phyloP scores from a whole-genome alignment of 179 eudicot species.

The Corrigiola litoralis region DNA sequence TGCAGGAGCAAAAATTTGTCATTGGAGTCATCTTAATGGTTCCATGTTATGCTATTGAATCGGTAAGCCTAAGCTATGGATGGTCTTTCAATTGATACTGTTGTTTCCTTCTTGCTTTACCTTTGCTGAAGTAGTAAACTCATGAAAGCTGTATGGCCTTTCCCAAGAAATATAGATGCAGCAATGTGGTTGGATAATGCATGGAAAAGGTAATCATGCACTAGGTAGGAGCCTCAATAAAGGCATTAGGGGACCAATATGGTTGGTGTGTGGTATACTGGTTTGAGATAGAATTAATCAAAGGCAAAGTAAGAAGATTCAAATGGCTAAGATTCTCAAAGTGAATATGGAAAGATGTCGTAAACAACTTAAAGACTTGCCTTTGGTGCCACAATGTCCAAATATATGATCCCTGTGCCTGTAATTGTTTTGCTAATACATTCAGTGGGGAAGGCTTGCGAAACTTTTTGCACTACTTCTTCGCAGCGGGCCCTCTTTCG shows the following conservation, averaged over 20 bases:
- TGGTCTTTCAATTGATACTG: neutral
- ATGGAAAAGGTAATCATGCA: neutral
- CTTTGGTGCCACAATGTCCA: neutral
- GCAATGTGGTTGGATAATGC: neutral
- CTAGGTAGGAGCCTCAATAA: neutral
- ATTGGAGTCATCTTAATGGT: slow-evolving; percentile 93
- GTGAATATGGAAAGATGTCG: no score
- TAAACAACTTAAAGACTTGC: neutral
- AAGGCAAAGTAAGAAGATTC: neutral
- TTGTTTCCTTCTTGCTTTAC: neutral
- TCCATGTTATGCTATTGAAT: slow-evolving; percentile 93
- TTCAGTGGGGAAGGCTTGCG: neutral
- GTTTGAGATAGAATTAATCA: no score
- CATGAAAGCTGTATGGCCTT: neutral
- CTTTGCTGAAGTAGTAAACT: no score
- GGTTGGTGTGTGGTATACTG: neutral
- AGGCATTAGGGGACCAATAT: neutral
- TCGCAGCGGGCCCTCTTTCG: no score
- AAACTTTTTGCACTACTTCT: neutral
- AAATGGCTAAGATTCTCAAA: neutral
- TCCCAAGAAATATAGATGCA: neutral
- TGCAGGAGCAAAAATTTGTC: slow-evolving; percentile 94
- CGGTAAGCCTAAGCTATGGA: slow-evolving; percentile 44
- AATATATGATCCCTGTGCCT: no score
- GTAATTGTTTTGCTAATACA: neutral